Base-by-base conservation (phyloP, 306 rosid species). In the Sicyos baderoa region DNA sequence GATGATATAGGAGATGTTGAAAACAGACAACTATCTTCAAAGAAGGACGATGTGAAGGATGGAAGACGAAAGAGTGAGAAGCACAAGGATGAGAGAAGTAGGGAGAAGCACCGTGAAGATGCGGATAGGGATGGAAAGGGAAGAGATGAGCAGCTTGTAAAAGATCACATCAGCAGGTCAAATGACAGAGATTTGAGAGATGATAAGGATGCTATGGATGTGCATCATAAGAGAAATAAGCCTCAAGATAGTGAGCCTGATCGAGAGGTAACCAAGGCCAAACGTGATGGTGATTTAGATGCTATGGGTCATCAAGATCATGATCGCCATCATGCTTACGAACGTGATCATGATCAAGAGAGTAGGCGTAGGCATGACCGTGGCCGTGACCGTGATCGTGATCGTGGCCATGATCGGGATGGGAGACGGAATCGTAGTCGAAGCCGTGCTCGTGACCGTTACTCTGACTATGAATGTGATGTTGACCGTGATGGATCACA, bases 11-110 rank as follows among this genome's bases (percentile, higher is more conserved):
- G 87, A 17, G 98, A 90, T 74, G 72, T 82, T 54, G 84, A 67
- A 68, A 83, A 79, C 62, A 87, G 87, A 54, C 79, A 82, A 54
- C 71, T 84, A 69, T 86, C 84, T 47, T 82, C 88, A 54, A 85
- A 79, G 82, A 91, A 88, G 80, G 96, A 86, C 68, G 42, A 40
- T 81, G 71, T 79, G 42, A 86, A 82, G 84, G 97, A 90, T 72
- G 91, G 79, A 64, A 85, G 81, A 72, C 85, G 79, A 68, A 94
- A 84, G 83, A 91, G 87, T 80, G 99, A 94, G 77, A 94, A 84
- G 75, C 90, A 85, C 71, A 94, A 79, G 79, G 97, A 94, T 77
- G 99, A 94, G 35, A 88, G 84, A 78, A 78, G 82, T 60, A 83
- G 76, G 78, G 97, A 90, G 81, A 94, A 85, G 75, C 74, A 80